phyloP scores from a whole-genome alignment of 306 rosid species.

The Fragaria ananassa region DNA sequence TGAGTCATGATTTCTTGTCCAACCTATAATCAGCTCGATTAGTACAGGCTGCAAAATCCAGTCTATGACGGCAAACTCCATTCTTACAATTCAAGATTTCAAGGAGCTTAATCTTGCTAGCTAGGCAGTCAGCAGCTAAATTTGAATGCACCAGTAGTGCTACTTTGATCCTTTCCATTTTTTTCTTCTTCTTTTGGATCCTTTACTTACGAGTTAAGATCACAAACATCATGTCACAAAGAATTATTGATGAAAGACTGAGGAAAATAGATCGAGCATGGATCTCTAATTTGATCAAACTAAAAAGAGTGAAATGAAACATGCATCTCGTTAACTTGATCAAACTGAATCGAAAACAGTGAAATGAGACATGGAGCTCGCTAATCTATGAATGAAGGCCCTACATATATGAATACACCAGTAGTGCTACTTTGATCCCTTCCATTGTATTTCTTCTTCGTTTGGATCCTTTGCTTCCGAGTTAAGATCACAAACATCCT shows the following conservation, averaged over 20 bases:
- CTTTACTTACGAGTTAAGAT: background rate
- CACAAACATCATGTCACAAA: background rate
- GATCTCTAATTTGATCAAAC: no score
- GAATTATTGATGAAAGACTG: no score
- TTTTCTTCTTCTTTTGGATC: background rate
- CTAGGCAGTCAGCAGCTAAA: background rate
- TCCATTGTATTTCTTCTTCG: no score
- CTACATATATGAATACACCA: no score
- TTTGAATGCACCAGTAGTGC: background rate
- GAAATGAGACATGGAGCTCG: no score
- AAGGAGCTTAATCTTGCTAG: background rate
- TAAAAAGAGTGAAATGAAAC: no score
- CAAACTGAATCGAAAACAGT: no score
- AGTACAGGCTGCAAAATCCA: background rate
- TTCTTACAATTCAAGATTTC: background rate
- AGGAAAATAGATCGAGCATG: no score
- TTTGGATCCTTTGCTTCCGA: no score
- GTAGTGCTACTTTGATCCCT: no score
- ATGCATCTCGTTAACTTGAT: no score
- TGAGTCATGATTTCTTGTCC: slow-evolving; percentile 4
- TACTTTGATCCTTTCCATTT: background rate
- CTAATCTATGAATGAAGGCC: no score
- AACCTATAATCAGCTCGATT: background rate
- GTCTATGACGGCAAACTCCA: background rate
- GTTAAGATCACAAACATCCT: background rate